Percentiles rank a stretch among this genome's conserved stretches.
Evolutionary conservation across 2,329 filamentous ascomycete genomes (phyloP).

Genomic region (Colletotrichum paranaense): DNA sequence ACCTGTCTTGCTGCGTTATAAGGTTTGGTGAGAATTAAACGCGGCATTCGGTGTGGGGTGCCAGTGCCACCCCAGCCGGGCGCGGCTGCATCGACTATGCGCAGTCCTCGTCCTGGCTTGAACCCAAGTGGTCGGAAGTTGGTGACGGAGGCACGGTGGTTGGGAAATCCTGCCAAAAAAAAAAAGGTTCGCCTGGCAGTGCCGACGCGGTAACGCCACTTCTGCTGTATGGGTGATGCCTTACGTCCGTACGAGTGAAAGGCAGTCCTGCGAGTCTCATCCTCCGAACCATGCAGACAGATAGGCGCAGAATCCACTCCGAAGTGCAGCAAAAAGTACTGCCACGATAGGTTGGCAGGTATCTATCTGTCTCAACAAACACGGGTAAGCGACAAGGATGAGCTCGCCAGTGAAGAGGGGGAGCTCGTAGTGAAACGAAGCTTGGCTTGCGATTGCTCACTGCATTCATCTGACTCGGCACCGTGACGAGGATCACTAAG

Average conservation of each 20-base stretch:
- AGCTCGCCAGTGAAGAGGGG: conserved; percentile 2
- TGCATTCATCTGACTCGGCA: not conserved
- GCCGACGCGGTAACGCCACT: not conserved
- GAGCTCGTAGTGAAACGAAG: not conserved
- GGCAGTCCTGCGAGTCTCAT: not conserved
- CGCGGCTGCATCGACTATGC: not conserved
- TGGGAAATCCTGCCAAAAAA: not conserved
- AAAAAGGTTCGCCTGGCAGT: conserved; percentile 1
- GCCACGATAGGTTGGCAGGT: not conserved
- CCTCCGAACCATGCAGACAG: conserved; percentile 19
- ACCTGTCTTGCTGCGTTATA: not conserved
- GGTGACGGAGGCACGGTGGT: not conserved
- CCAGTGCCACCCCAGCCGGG: not conserved
- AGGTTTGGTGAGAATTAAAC: not conserved
- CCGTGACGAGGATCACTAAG: not conserved
- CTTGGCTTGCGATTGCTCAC: not conserved
- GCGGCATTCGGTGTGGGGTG: not conserved
- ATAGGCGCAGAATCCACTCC: not conserved
- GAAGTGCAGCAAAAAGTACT: not conserved
- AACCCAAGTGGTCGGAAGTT: not conserved
- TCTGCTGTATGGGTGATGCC: not conserved
- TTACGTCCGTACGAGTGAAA: not conserved
- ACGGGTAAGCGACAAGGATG: not conserved
- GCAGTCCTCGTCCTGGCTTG: not conserved
- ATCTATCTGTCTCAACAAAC: not conserved